A percentile compares a stretch with the other conserved stretches of the same genome.
These are phyloP conservation scores for Centaurea solstitialis DNA, from an alignment of 129 eudicot genomes.

Conservation along the genomic window DNA sequence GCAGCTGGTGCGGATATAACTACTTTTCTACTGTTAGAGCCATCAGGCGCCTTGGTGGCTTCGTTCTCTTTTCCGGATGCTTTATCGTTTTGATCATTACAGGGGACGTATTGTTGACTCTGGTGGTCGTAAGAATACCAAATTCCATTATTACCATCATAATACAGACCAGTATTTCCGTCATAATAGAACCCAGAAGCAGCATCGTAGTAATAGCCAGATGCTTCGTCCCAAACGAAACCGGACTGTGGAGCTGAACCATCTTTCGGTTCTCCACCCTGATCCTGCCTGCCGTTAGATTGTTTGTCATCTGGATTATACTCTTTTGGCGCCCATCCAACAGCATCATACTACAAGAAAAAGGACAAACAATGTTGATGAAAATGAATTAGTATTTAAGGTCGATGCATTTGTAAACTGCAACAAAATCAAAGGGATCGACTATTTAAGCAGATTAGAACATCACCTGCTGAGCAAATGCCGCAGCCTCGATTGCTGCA, in stretches of 20 bases:
- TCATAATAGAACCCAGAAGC: slow-evolving; percentile 96
- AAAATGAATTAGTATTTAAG: neutral
- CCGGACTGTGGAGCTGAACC: slow-evolving; percentile 84
- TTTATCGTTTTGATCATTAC: slow-evolving; percentile 67
- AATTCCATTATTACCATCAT: slow-evolving; percentile 92
- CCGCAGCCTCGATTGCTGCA: slow-evolving; percentile 98
- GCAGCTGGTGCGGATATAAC: slow-evolving; percentile 96
- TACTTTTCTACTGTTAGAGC: slow-evolving; percentile 61
- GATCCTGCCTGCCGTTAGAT: slow-evolving; percentile 58
- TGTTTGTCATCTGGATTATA: slow-evolving; percentile 89
- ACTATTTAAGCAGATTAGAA: slow-evolving; percentile 2
- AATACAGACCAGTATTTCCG: slow-evolving; percentile 92
- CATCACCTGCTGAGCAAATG: slow-evolving; percentile 93
- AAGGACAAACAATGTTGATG: neutral
- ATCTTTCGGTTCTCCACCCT: slow-evolving; percentile 51
- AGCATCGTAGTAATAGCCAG: slow-evolving; percentile 96
- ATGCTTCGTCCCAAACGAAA: slow-evolving; percentile 98
- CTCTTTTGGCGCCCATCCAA: slow-evolving; percentile 99
- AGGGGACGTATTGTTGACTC: slow-evolving; percentile 83
- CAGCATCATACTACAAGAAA: slow-evolving; percentile 77
- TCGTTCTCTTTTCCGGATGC: slow-evolving; percentile 56
- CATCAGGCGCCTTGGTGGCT: slow-evolving; percentile 46
- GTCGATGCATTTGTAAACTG: too few species aligned
- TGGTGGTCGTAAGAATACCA: slow-evolving; percentile 93
- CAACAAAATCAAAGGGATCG: too few species aligned